Evolutionary conservation across 2,329 filamentous ascomycete species (phyloP), one percentile per base, ranked within the genome.

Genomic region (Phoma sp.): DNA sequence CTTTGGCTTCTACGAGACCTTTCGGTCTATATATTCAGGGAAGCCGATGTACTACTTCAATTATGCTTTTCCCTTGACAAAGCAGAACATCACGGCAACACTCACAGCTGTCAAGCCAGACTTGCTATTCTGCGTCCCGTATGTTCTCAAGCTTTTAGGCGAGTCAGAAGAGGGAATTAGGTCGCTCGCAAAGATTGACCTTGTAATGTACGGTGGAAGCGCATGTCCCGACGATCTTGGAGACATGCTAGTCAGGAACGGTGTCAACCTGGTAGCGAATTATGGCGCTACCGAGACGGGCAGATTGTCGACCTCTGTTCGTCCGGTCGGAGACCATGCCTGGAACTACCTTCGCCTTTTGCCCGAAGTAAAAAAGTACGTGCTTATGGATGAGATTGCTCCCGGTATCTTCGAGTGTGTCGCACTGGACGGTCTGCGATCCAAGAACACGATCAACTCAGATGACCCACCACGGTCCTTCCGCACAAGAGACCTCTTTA

Each of bases 271-370:
- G 0, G 77, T 83, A 3, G 78, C 77, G 11, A 82, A 86, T 53
- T 87, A 86, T 49, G 84, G 84, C 63, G 78, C 82, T 2, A 88
- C 86, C 0, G 86, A 89, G 65, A 83, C 81, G 1, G 84, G 85
- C 5, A 81, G 85, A 61, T 68, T 88, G 12, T 86, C 87, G 83
- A 87, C 83, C 1, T 86, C 84, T 0, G 80, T 82, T 58, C 76
- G 85, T 9, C 76, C 79, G 0, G 65, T 68, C 2, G 79, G 73
- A 1, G 86, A 88, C 66, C 80, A 79, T 34, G 80, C 77, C 3
- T 89, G 86, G 86, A 83, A 86, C 61, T 88, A 86, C 57, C 69
- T 87, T n/a, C 74, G 80, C 2, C 74, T 77, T 0, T 66, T 77
- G 1, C 69, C 75, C 0, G 62, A 68, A 12, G 72, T 80, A 3